phyloP scores from a whole-genome alignment of 1,284 basidiomycete genomes.

The Ustilago crameri region DNA sequence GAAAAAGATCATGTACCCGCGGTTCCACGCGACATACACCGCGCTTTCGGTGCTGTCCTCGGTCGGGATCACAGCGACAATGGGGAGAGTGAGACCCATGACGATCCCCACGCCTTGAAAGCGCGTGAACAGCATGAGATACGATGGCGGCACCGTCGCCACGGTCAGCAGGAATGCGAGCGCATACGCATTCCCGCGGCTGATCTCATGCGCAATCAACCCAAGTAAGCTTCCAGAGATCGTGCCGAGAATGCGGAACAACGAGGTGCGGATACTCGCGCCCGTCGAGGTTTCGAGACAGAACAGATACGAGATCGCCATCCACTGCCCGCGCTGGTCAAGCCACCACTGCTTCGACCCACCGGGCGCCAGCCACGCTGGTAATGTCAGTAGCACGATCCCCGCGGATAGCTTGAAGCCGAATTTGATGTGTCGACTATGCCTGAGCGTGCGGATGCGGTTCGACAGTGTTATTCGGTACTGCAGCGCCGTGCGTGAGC shows the following conservation, averaged over 20 bases:
- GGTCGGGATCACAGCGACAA: constrained; percentile 69
- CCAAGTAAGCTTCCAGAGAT: constrained; percentile 69
- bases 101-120: constrained; percentile 69
- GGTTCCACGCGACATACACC: constrained; percentile 49
- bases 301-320: constrained; percentile 68
- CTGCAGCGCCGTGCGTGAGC: constrained; percentile 13
- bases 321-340: constrained; percentile 69
- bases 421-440: constrained; percentile 70
- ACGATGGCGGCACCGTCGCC: constrained; percentile 68
- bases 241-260: constrained; percentile 70
- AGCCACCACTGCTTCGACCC: constrained; percentile 68
- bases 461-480: constrained; percentile 41
- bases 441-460: constrained; percentile 52
- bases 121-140: constrained; percentile 67
- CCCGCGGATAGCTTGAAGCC: constrained; percentile 70
- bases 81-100: constrained; percentile 63
- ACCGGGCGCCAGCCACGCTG: constrained; percentile 65
- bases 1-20: constrained; percentile 62
- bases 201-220: constrained; percentile 69
- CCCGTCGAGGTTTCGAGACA: constrained; percentile 71
- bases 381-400: constrained; percentile 69
- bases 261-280: constrained; percentile 70
- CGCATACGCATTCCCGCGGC: constrained; percentile 69
- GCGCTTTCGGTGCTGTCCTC: constrained; percentile 50
- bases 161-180: constrained; percentile 69